Evolutionary conservation across 192 early-diverging fungal genomes (phyloP).

Genomic region (Pilobolus umbonatus): DNA sequence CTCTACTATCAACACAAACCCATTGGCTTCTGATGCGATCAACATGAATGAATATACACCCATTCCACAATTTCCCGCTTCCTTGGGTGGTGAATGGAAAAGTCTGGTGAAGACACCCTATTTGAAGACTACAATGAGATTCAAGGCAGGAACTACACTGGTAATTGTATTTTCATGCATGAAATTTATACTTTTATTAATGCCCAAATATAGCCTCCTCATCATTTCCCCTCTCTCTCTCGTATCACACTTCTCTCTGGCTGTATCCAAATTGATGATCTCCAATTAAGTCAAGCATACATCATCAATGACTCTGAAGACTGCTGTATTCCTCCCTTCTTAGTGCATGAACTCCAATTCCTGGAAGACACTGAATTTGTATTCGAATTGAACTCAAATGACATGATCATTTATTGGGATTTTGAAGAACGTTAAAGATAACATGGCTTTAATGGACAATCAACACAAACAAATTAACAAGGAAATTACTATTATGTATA

Average conservation of each 20-base stretch:
- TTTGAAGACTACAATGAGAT: conserved; percentile 24
- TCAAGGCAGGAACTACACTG: conserved; percentile 14
- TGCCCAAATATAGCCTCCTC: conserved; percentile 11
- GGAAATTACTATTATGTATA: too few species aligned
- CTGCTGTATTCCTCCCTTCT: conserved; percentile 19
- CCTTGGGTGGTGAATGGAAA: conserved; percentile 25
- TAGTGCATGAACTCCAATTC: conserved; percentile 22
- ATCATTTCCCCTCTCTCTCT: conserved; percentile 17
- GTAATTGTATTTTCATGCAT: conserved; percentile 8
- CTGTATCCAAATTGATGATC: conserved; percentile 16
- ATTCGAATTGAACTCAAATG: conserved; percentile 18
- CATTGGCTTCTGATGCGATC: too few species aligned
- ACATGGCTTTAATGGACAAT: too few species aligned
- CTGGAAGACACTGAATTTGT: conserved; percentile 22
- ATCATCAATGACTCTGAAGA: conserved; percentile 13
- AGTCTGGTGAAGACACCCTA: conserved; percentile 15
- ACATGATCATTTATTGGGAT: conserved; percentile 28
- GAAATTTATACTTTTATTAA: not conserved
- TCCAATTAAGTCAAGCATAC: conserved; percentile 14
- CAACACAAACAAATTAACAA: too few species aligned
- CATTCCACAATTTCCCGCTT: conserved; percentile 27
- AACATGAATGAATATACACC: conserved; percentile 10
- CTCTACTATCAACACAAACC: not conserved
- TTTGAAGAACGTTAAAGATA: conserved; percentile 27
- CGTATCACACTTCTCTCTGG: conserved; percentile 20